A percentile compares a stretch with the other conserved stretches of the same genome.
Evolutionary conservation across 2,329 filamentous ascomycete genomes (phyloP).

Genomic region (Nemania abortiva): DNA sequence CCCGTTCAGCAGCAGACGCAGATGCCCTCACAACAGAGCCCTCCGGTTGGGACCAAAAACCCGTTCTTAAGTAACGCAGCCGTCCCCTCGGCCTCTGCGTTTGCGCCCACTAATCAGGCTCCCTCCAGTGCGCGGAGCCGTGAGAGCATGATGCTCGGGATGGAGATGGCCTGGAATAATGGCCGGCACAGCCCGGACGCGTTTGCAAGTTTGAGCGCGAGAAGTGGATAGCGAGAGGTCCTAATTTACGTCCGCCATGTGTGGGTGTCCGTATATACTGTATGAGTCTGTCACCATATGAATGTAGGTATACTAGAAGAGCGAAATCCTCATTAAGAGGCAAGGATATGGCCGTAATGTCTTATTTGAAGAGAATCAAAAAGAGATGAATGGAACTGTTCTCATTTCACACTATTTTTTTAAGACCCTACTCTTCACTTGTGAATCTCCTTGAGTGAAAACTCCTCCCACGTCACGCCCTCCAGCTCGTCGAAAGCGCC

Average conservation of each 20-base stretch:
- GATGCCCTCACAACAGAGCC: conserved; percentile 46
- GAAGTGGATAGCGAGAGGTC: conserved; percentile 58
- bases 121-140: conserved; percentile 66
- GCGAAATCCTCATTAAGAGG: conserved; percentile 38
- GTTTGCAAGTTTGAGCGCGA: conserved; percentile 79
- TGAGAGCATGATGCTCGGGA: conserved; percentile 76
- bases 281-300: conserved; percentile 43
- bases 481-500: conserved; percentile 52
- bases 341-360: conserved; percentile 33
- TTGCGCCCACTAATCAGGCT: conserved; percentile 44
- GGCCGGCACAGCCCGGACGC: conserved; percentile 84
- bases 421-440: conserved; percentile 33
- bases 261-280: conserved; percentile 40
- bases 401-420: not conserved
- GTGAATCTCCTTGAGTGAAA: conserved; percentile 51
- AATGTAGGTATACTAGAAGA: conserved; percentile 45
- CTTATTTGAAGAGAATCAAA: conserved; percentile 8
- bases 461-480: conserved; percentile 57
- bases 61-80: conserved; percentile 63
- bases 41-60: conserved; percentile 63
- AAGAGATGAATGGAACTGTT: conserved; percentile 7
- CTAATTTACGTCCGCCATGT: not conserved
- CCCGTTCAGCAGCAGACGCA: conserved; percentile 46
- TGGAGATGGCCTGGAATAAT: conserved; percentile 74
- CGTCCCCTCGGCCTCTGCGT: conserved; percentile 44